Conservation (phyloP, 495 filamentous ascomycete genomes). For the Talaromyces stipitatus region DNA sequence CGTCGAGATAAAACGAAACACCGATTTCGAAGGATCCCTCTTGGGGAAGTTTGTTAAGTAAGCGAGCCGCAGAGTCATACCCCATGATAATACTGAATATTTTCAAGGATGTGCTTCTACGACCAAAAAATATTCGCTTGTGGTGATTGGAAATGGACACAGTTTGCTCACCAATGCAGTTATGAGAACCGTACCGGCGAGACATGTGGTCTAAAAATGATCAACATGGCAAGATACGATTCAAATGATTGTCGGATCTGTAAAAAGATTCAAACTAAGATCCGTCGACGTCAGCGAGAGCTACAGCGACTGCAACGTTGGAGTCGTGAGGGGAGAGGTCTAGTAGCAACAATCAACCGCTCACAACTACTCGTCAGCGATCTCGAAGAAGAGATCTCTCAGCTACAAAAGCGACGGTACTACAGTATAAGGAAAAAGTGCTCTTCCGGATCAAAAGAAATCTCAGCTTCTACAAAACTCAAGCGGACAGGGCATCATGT, state of each 20-base stretch:
- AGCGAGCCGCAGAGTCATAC: not conserved
- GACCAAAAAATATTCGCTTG: conserved; percentile 55
- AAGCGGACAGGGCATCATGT: not conserved
- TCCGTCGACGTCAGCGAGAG: conserved; percentile 67
- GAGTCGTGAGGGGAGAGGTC: conserved; percentile 59
- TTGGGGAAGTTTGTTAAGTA: not conserved
- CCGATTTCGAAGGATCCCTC: not conserved
- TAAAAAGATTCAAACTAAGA: conserved; percentile 85
- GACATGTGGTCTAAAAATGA: conserved; percentile 93
- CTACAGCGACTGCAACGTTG: conserved; percentile 71
- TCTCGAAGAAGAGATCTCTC: conserved; percentile 55
- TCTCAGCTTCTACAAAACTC: not conserved
- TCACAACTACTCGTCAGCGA: conserved; percentile 54
- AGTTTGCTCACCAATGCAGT: conserved; percentile 88
- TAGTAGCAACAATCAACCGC: conserved; percentile 74
- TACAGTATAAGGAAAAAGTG: conserved; percentile 27
- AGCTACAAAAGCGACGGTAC: conserved; percentile 33
- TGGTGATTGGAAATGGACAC: conserved; percentile 92
- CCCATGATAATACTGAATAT: conserved; percentile 20
- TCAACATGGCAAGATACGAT: conserved; percentile 57
- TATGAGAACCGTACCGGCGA: conserved; percentile 96
- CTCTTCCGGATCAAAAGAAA: conserved; percentile 16
- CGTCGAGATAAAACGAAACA: not conserved
- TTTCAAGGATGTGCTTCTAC: conserved; percentile 48
- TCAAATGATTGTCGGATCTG: conserved; percentile 67